Base-by-base conservation (phyloP, 2,329 filamentous ascomycete genomes). In the Zarea fungicola region DNA sequence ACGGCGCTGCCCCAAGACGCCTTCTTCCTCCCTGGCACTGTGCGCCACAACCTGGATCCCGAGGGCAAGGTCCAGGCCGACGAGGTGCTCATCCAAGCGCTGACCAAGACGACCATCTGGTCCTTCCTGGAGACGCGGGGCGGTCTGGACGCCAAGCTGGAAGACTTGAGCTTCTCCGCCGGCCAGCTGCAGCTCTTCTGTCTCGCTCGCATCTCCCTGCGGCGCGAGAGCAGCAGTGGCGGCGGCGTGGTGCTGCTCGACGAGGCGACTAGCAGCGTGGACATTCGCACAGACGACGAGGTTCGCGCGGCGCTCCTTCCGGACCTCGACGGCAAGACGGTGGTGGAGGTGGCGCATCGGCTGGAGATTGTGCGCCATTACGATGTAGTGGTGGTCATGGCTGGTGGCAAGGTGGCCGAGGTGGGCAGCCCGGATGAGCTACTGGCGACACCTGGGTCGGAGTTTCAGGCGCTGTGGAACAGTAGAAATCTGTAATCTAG, bases 1-100 rank as follows among this genome's bases (percentile, higher is more conserved):
- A 67, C 69, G 14, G 66, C 68, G 1, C 60, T 79, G 4, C 73
- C 76, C 0, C 76, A 79, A 60, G 75, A 78, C 26, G 65, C 74
- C 0, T 65, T 75, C 22, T 62, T 65, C 3, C 61, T 78, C 2
- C 63, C 66, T 1, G 73, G 71, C n/a, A 70, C 63, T 0, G 62
- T 79, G 1, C 67, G 72, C 8, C 56, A 66, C 16, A 80, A 79
- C 42, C 63, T 75, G 1, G 74, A 77, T 46, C 73, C 75, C 0
- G 54, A 62, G 10, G 52, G 55, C 3, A 48, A 55, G 8, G 11
- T 56, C 0, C 60, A 60, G 31, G 62, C 65, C 1, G 67, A 75
- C 41, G 61, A 64, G 21, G 61, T 67, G 2, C 68, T 75, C 43
- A 61, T 66, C 22, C 52, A 60, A n/a, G 70, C 68, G 0, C 61